Base-by-base conservation (phyloP, 2,329 filamentous ascomycete genomes). In the Purpureocillium lavendulum region DNA sequence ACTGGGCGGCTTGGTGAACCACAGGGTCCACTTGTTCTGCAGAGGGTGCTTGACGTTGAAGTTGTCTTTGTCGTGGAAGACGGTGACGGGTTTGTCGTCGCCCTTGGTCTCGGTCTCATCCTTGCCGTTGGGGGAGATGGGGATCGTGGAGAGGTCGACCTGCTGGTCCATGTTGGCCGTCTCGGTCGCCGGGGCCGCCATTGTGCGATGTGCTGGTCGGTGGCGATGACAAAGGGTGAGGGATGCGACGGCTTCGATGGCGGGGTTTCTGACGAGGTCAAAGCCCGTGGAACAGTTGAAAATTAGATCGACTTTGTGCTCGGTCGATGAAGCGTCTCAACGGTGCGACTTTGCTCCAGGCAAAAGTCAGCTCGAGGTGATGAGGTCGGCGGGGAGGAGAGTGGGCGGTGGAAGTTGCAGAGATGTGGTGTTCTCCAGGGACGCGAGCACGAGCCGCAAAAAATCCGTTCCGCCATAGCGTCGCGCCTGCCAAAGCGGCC, bases 1-100 rank as follows among this genome's bases (percentile, higher is more conserved):
- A 61, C 82, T 94, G 33, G 90, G 85, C 39, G 92, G 90, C 77
- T 97, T 97, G 57, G 90, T 97, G 73, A 97, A 98, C 94, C 94
- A 98, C 41, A 98, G 74, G 43, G 92, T 97, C 92, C 92, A 98
- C 61, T 86, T 84, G 73, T 96, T 85, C 77, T 94, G 89, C 45
- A 98, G 77, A 50, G 89, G 90, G 65, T 98, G 92, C 77, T 97
- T 98, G 66, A 98, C 92, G 56, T 94, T 98, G 78, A 98, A 98
- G 75, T 98, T 96, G 51, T 96, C 85, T 54, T 92, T 84, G 69
- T 97, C 88, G 62, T 98, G 89, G 71, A 98, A 98, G 53, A 98
- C 90, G 35, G 92, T 98, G 55, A 95, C 75, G 38, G 84, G 71
- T 59, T 89, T 82, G 49, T 65, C 65, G 48, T 70, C 67, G 39